Base-by-base conservation (phyloP, 2,329 filamentous ascomycete genomes). In the Penicillium occitanis region DNA sequence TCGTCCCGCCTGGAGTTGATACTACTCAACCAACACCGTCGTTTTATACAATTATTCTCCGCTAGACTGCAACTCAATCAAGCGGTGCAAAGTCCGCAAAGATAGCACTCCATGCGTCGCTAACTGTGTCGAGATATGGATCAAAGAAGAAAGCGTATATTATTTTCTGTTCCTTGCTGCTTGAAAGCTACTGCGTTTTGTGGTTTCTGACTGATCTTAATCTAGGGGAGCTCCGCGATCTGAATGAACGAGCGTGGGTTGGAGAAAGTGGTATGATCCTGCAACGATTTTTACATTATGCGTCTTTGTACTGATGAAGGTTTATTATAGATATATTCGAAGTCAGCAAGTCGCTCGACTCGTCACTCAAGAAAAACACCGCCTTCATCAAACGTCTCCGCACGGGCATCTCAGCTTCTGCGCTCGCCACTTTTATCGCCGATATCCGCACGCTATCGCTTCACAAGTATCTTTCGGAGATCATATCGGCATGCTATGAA, bases 331-430 rank as follows among this genome's bases (percentile, higher is more conserved):
- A 91, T 82, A 82, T 96, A 69, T 92, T 96, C 74, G 80, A 87
- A 63, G 88, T 95, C 71, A 89, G 87, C 78, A 86, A 87, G 75
- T 90, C 91, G 35, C 89, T 98, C 74, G 94, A 98, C 79, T 97
- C 94, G 62, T 95, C 93, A 61, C 85, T 98, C 78, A 97, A 97
- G 82, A 98, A 97, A 84, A 98, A 98, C 74, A 98, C 94, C 3
- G 93, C 93, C 70, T 97, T 98, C 78, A 98, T 98, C 76, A 97
- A 97, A 81, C 92, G 94, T 74, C 85, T 98, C 65, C 91, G 94
- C 72, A 97, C 94, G 66, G 91, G 92, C 67, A 89, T 98, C 69
- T 93, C 91, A 69, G 82, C 91, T 59, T 85, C 92, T 65, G 91
- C 91, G 64, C 88, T 93, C 64, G 84, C 87, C 70, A 95, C 92